These are phyloP conservation scores for Melaleuca quinquenervia DNA, from an alignment of 345 rosid species.

Conservation along the genomic window DNA sequence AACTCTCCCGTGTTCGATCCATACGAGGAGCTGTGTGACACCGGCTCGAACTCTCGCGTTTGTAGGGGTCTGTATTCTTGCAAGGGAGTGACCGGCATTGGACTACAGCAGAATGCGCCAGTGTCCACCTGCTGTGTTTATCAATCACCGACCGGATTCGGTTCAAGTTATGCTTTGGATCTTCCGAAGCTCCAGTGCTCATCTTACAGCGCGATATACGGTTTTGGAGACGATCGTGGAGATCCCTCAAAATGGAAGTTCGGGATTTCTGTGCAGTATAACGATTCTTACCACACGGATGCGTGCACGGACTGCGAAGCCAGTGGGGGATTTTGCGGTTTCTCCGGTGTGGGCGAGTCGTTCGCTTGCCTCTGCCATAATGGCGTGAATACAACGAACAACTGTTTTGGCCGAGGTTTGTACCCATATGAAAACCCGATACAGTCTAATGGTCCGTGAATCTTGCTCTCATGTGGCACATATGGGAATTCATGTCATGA, in stretches of 20 bases:
- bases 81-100: conserved; percentile 47
- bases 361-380: conserved; percentile 53
- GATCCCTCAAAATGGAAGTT: conserved; percentile 57
- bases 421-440: background rate
- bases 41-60: conserved; percentile 46
- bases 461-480: background rate
- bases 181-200: conserved; percentile 60
- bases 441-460: background rate
- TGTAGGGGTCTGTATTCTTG: conserved; percentile 57
- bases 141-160: conserved; percentile 36
- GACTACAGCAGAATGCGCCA: conserved; percentile 43
- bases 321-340: conserved; percentile 60
- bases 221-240: conserved; percentile 43
- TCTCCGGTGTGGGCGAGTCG: conserved; percentile 41
- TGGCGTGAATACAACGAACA: conserved; percentile 41
- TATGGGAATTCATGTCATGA: background rate
- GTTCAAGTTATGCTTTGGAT: conserved; percentile 38
- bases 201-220: conserved; percentile 40
- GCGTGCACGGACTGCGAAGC: conserved; percentile 46
- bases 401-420: conserved; percentile 43
- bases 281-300: conserved; percentile 22
- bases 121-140: conserved; percentile 50
- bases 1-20: conserved; percentile 56
- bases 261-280: conserved; percentile 44
- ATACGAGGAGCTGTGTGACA: conserved; percentile 34